These are phyloP conservation scores for Arxiozyma slooffiae DNA, from an alignment of 1,139 yeast species.

Conservation along the genomic window DNA sequence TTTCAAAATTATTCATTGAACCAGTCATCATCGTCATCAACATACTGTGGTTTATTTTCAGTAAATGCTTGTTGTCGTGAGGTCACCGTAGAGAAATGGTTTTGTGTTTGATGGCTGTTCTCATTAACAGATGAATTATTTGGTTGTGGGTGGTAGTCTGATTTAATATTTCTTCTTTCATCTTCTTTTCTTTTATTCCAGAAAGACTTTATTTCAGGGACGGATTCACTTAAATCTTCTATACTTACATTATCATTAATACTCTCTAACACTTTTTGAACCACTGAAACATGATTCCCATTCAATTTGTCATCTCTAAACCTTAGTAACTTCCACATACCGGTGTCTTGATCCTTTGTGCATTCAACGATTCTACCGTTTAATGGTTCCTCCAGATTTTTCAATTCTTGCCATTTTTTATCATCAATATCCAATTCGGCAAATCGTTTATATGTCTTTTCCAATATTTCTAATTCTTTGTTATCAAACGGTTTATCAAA, in stretches of 20 bases:
- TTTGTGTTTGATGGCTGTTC: neutral
- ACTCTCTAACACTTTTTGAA: constrained; percentile 69
- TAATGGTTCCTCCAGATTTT: constrained; percentile 63
- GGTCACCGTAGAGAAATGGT: constrained; percentile 1
- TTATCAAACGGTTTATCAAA: constrained; percentile 28
- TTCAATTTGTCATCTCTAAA: constrained; percentile 87
- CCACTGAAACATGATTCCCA: constrained; percentile 77
- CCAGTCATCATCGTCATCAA: constrained; percentile 31
- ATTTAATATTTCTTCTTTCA: neutral
- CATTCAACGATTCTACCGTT: constrained; percentile 91
- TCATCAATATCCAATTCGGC: constrained; percentile 53
- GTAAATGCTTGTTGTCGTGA: constrained; percentile 3
- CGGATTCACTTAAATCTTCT: constrained; percentile 53
- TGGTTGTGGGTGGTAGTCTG: constrained; percentile 3
- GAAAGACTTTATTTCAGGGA: constrained; percentile 36
- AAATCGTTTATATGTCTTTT: constrained; percentile 53
- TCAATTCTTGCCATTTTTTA: constrained; percentile 74
- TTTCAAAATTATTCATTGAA: constrained; percentile 17
- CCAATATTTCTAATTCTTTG: constrained; percentile 30
- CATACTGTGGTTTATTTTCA: constrained; percentile 23
- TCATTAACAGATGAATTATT: constrained; percentile 1
- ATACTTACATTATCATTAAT: constrained; percentile 79
- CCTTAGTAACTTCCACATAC: constrained; percentile 74
- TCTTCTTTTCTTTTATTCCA: constrained; percentile 41
- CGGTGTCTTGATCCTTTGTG: constrained; percentile 39